A percentile compares a stretch with the other conserved stretches of the same genome.
Conservation (phyloP, 352 stramenopile species). For the Globisporangium middletonii region DNA sequence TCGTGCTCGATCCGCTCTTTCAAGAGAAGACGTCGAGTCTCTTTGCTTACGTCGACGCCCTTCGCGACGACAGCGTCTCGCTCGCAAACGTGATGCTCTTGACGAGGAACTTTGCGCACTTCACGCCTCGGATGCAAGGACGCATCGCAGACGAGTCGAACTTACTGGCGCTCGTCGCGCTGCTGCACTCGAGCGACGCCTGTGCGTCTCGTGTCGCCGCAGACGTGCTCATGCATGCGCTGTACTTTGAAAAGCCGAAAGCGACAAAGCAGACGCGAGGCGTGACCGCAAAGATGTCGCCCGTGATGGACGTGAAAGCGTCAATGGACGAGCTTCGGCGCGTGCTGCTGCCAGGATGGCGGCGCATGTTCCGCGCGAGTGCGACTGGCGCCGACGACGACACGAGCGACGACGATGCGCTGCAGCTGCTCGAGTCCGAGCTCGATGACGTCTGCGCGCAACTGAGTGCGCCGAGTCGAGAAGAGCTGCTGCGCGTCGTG, state of each 20-base stretch:
- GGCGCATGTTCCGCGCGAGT: neutral
- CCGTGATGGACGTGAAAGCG: neutral
- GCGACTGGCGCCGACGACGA: conserved; percentile 1
- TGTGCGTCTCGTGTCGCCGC: neutral
- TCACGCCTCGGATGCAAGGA: conserved; percentile 21
- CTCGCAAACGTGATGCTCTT: conserved; percentile 27
- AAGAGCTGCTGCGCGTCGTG: conserved; percentile 4
- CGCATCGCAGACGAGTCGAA: conserved; percentile 18
- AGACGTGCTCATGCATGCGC: conserved; percentile 10
- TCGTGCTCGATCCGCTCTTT: conserved; percentile 22
- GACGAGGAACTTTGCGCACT: conserved; percentile 16
- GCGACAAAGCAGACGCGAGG: neutral
- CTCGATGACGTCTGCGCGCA: conserved; percentile 5
- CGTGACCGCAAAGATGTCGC: neutral
- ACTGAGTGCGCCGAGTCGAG: neutral
- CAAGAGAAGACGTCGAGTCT: conserved; percentile 25
- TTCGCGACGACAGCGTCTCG: conserved; percentile 1
- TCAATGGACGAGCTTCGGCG: neutral
- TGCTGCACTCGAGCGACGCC: conserved; percentile 3
- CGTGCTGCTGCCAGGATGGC: conserved; percentile 9
- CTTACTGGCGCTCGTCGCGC: conserved; percentile 1
- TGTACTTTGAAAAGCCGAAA: conserved; percentile 12
- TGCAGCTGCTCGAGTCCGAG: conserved; percentile 5
- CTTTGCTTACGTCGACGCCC: neutral
- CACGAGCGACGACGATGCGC: conserved; percentile 1